Evolutionary conservation across 441 rosid genomes (phyloP).

Genomic region (Melastoma candidum): DNA sequence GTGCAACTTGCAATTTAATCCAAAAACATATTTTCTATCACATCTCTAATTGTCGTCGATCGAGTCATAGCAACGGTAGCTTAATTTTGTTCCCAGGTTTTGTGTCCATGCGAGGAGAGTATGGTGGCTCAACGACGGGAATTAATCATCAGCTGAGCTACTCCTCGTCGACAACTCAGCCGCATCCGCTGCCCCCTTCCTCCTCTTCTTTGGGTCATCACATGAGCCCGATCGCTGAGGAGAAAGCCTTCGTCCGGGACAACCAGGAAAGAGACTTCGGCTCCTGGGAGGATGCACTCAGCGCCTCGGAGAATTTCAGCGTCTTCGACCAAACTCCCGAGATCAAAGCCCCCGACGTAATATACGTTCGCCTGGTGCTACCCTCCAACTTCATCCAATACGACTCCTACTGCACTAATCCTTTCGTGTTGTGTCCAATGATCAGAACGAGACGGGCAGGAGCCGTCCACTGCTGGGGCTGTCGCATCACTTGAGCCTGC

Average conservation of each 20-base stretch:
- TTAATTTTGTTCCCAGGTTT: not conserved
- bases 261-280: constrained; percentile 4
- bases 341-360: constrained; percentile 9
- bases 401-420: not conserved
- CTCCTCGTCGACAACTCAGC: constrained; percentile 1
- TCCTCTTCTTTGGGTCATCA: constrained; percentile 5
- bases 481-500: constrained; percentile 11
- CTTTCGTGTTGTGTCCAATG: not conserved
- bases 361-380: not conserved
- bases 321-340: constrained; percentile 1
- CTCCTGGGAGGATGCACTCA: constrained; percentile 11
- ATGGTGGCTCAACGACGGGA: not conserved
- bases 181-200: not conserved
- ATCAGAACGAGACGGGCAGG: constrained; percentile 5
- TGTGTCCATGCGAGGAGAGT: constrained; percentile 6
- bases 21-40: too few relatives aligned
- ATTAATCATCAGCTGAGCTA: constrained; percentile 1
- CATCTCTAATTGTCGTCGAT: too few relatives aligned
- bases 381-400: not conserved
- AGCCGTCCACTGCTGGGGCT: constrained; percentile 2
- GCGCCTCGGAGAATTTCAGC: constrained; percentile 10
- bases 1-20: too few relatives aligned
- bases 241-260: constrained; percentile 7
- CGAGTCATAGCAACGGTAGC: too few relatives aligned
- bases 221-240: constrained; percentile 9